Base-by-base conservation (phyloP, 345 rosid species). In the Clausena lansium region DNA sequence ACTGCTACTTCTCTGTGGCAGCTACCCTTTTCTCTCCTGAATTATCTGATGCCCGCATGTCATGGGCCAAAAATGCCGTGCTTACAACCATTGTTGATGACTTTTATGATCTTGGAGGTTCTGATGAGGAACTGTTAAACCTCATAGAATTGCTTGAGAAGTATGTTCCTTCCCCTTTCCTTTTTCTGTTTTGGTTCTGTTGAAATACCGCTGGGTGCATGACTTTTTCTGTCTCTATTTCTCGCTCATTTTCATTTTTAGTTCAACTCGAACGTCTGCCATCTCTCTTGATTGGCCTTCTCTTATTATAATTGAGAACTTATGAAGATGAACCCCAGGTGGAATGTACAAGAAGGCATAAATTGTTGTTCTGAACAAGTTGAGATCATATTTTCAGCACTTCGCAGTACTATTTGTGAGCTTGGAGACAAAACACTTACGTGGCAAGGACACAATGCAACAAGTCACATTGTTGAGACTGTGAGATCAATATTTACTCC, bases 21-120 rank as follows among this genome's bases (percentile, higher is more conserved):
- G 97, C 93, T 77, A 87, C 89, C 30, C 78, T 91, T 27, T 87
- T 82, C 70, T 41, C 87, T 65, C 95, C 95, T 22, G 90, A 88
- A 81, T 70, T 95, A 77, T 87, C 94, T 24, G 90, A 90, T 82
- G 97, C 98, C 14, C 96, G 97, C 54, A 86, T 91, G 61, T 84
- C 96, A n/a, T 95, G 98, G 99, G 97, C 97, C 68, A 95, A 95
- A 88, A 91, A 89, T 68, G 90, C 89, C 25, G 95, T 94, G 41
- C 94, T 95, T 73, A 87, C 96, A 32, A 95, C 98, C 9, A 91
- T 93, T 62, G 86, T 93, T 15, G 99, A 93, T 59, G 99, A 93
- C 80, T 95, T 95, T 76, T 95, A 86, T 74, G 98, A 95, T 76
- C 85, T 92, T 80, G 98, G 96, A 74, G 98, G 94, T 50, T 92